Percentiles rank a stretch among this genome's conserved stretches.
phyloP scores from a whole-genome alignment of 1,284 basidiomycete species.

The Fistulinella cinereoalba region DNA sequence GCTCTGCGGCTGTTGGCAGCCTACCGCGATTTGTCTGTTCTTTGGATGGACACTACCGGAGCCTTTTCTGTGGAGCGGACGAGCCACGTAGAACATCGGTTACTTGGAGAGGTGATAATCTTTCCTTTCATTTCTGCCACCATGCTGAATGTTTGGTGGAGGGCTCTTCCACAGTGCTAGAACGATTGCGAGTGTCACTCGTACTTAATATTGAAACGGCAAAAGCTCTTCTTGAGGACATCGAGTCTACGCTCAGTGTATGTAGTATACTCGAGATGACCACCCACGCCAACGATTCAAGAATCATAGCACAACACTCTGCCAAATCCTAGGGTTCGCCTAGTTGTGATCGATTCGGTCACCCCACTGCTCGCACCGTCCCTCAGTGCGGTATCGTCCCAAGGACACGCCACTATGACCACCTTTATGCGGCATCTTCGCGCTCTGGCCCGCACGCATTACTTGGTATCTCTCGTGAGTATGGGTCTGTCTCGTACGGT shows the following conservation, averaged over 20 bases:
- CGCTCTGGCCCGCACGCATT: conserved; percentile 44
- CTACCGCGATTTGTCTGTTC: conserved; percentile 37
- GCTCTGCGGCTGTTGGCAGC: conserved; percentile 49
- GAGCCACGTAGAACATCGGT: conserved; percentile 36
- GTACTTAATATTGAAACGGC: conserved; percentile 57
- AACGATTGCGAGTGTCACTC: conserved; percentile 49
- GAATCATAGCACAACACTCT: conserved; percentile 11
- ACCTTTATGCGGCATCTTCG: conserved; percentile 67
- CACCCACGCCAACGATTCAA: no score
- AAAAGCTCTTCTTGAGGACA: conserved; percentile 47
- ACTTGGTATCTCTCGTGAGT: conserved; percentile 51
- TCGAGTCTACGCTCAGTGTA: conserved; percentile 36
- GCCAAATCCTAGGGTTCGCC: conserved; percentile 32
- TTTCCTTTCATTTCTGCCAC: neutral
- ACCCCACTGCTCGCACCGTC: conserved; percentile 64
- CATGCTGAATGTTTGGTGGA: conserved; percentile 22
- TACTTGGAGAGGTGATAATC: conserved; percentile 35
- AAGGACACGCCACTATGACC: conserved; percentile 76
- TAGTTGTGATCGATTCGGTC: conserved; percentile 63
- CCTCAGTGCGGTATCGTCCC: conserved; percentile 62
- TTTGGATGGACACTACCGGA: conserved; percentile 73
- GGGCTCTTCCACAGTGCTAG: conserved; percentile 34
- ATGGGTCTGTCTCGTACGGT: neutral
- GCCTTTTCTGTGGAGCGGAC: conserved; percentile 58
- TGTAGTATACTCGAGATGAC: no score